Evolutionary conservation across 1,284 basidiomycete genomes (phyloP), one percentile per base, ranked within the genome.

Genomic region (Ceratobasidium sp.): DNA sequence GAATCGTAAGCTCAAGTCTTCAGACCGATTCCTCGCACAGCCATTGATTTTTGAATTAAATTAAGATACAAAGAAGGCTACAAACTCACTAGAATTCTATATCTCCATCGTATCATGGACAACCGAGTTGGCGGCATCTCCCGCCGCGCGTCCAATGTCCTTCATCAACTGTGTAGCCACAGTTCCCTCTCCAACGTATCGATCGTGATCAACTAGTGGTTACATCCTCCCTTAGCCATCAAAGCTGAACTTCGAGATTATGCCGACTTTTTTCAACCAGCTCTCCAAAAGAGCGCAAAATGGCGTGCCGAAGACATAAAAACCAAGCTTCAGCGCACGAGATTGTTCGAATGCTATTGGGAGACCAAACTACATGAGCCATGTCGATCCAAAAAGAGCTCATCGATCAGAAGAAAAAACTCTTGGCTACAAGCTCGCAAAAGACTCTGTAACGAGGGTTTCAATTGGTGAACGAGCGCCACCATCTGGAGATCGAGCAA

Each of bases 181-280:
- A 39, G 66, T 5, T 76, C 78, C 28, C 51, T 80, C 20, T 46
- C 67, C 39, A 84, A 83, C 70, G 81, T 82, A 46, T 20, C 81
- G 12, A 78, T 84, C 51, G 82, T 81, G 23, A 84, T 83, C 18
- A 83, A 77, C 49, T 82, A 83, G 82, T 84, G 83, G 83, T 55
- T n/a, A 3, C 39, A 68, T 39, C 64, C 67, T 33, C n/a, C n/a
- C n/a, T n/a, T n/a, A n/a, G n/a, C n/a, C n/a, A n/a, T n/a, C n/a
- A n/a, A n/a, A n/a, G n/a, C n/a, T n/a, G n/a, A n/a, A 39, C 67
- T 77, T 20, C 44, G 39, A 3, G 55, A 64, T n/a, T 58, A 73
- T n/a, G 4, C 42, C 4, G 67, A 71, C 49, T 78, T 78, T 71
- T 78, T 67, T 39, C 58, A 63, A 33, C 46, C 77, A 1, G 67